phyloP scores from a whole-genome alignment of 768 basidiomycete species.

The Leccinum variicolor region DNA sequence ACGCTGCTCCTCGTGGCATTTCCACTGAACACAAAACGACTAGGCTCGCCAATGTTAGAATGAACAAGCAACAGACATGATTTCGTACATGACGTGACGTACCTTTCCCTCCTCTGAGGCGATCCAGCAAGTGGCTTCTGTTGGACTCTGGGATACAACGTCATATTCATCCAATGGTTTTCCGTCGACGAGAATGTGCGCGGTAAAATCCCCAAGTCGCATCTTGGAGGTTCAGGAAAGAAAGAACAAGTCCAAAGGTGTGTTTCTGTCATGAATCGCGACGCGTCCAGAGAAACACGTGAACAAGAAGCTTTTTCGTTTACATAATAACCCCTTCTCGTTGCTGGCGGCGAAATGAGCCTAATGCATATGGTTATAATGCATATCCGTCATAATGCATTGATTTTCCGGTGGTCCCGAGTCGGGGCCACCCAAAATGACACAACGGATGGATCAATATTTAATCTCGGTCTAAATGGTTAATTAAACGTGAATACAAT shows the following conservation, averaged over 20 bases:
- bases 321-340: conserved; percentile 27
- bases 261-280: no score
- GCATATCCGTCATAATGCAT: no score
- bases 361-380: no score
- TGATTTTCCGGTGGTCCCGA: no score
- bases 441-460: no score
- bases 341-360: no score
- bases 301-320: conserved; percentile 53
- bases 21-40: background rate
- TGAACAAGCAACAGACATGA: background rate
- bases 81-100: background rate
- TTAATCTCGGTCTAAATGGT: no score
- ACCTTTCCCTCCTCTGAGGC: background rate
- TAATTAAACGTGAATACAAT: no score
- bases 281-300: conserved; percentile 37
- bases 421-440: no score
- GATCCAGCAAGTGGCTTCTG: background rate
- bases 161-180: background rate
- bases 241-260: background rate
- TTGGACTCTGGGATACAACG: background rate
- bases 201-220: background rate
- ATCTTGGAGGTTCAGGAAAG: background rate
- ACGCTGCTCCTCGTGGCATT: background rate
- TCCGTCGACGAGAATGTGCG: background rate
- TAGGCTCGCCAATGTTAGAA: background rate